Conservation (phyloP, 75 land plant species). For the Ceratopteris richardii region DNA sequence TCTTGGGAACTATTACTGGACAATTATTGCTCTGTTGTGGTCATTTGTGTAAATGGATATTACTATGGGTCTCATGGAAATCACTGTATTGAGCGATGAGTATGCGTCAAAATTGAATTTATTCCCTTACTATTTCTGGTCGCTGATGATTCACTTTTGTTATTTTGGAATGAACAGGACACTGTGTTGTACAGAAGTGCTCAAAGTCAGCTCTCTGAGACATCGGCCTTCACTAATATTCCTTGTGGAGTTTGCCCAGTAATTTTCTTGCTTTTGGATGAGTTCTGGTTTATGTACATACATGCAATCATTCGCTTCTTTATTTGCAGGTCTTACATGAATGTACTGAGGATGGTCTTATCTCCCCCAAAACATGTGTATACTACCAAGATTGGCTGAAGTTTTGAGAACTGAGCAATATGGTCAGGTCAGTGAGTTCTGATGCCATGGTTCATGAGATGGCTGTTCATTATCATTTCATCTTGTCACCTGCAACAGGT, state of each 20-base stretch:
- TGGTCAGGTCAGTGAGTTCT: not conserved
- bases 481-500: too few species aligned
- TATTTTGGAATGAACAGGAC: constrained; percentile 18
- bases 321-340: constrained; percentile 34
- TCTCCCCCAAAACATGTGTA: constrained; percentile 69
- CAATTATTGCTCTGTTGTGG: too few species aligned
- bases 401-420: constrained; percentile 13
- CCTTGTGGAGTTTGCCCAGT: constrained; percentile 95
- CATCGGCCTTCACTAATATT: constrained; percentile 54
- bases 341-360: constrained; percentile 72
- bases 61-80: too few species aligned
- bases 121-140: too few species aligned
- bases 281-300: not conserved
- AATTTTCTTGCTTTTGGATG: constrained; percentile 7
- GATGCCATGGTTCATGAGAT: too few species aligned
- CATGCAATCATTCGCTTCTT: not conserved
- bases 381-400: constrained; percentile 75
- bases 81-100: too few species aligned
- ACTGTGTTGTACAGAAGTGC: constrained; percentile 33
- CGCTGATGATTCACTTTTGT: too few species aligned
- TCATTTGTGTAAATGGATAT: too few species aligned
- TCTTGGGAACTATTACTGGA: too few species aligned
- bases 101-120: too few species aligned
- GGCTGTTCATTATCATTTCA: too few species aligned
- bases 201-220: constrained; percentile 29